Evolutionary conservation across 768 basidiomycete genomes (phyloP).

Genomic region (Leucogyrophana mollusca): DNA sequence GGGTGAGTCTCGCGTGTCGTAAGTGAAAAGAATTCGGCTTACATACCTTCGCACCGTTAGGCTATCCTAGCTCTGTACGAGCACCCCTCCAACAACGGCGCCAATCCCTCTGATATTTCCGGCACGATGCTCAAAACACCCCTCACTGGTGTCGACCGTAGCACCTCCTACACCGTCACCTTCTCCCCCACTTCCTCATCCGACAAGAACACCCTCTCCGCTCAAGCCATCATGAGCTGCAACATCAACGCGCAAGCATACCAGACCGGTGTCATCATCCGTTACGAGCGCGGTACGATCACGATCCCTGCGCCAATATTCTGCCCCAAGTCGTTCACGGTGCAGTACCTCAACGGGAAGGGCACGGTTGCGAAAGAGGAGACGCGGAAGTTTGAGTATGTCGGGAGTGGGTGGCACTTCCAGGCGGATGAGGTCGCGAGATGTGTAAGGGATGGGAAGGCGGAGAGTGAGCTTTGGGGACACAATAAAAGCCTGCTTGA

Average conservation of each 20-base stretch:
- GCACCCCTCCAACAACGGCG: slow-evolving; percentile 65
- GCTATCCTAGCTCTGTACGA: slow-evolving; percentile 79
- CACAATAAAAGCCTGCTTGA: slow-evolving; percentile 78
- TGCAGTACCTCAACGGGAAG: slow-evolving; percentile 56
- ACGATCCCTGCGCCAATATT: slow-evolving; percentile 63
- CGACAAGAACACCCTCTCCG: slow-evolving; percentile 41
- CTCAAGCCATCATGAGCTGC: slow-evolving; percentile 73
- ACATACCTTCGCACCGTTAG: slow-evolving; percentile 34
- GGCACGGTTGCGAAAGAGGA: slow-evolving; percentile 52
- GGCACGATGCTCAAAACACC: slow-evolving; percentile 79
- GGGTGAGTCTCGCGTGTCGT: slow-evolving; percentile 43
- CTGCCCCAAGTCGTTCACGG: slow-evolving; percentile 62
- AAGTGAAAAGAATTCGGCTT: not conserved
- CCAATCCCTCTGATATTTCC: slow-evolving; percentile 54
- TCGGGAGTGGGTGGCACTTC: slow-evolving; percentile 78
- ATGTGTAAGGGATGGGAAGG: slow-evolving; percentile 70
- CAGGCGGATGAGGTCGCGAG: slow-evolving; percentile 88
- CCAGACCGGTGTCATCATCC: slow-evolving; percentile 59
- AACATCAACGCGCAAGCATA: slow-evolving; percentile 54
- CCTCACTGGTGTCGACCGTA: slow-evolving; percentile 75
- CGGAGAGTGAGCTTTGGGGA: slow-evolving; percentile 72
- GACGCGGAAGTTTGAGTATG: slow-evolving; percentile 53
- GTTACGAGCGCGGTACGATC: slow-evolving; percentile 75
- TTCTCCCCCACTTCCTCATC: slow-evolving; percentile 50
- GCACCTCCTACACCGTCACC: slow-evolving; percentile 70